Evolutionary conservation across 2,329 filamentous ascomycete species (phyloP).

Genomic region (Mollisiaceae sp.): DNA sequence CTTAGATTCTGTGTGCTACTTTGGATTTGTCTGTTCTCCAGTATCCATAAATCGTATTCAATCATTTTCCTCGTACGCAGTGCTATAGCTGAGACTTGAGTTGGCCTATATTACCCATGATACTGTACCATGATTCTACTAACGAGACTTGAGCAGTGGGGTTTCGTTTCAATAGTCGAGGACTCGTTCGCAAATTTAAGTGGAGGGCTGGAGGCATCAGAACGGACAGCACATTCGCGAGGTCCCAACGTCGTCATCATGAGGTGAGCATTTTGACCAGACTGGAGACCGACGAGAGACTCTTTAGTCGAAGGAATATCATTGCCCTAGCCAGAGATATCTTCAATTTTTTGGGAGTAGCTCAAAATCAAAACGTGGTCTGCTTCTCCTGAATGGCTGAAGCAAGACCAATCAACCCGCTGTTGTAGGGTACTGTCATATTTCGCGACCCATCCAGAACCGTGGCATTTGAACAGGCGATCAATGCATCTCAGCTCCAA

Average conservation of each 20-base stretch:
- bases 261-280: background rate
- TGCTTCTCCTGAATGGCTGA: slow-evolving; percentile 11
- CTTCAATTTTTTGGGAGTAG: background rate
- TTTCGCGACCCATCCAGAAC: background rate
- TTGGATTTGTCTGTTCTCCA: background rate
- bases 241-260: background rate
- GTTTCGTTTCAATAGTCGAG: background rate
- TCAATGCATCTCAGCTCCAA: background rate
- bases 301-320: background rate
- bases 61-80: background rate
- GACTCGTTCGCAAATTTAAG: background rate
- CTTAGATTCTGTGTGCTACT: background rate
- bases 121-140: slow-evolving; percentile 1
- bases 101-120: background rate
- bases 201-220: background rate
- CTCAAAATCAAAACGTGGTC: background rate
- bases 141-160: background rate
- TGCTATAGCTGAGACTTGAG: background rate
- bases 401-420: background rate
- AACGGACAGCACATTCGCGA: background rate
- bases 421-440: background rate
- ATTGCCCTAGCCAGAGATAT: slow-evolving; percentile 5
- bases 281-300: background rate
- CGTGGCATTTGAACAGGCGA: background rate
- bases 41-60: slow-evolving; percentile 1